Evolutionary conservation across 2,329 filamentous ascomycete species (phyloP).

Genomic region (Daldinia eschscholtzii): DNA sequence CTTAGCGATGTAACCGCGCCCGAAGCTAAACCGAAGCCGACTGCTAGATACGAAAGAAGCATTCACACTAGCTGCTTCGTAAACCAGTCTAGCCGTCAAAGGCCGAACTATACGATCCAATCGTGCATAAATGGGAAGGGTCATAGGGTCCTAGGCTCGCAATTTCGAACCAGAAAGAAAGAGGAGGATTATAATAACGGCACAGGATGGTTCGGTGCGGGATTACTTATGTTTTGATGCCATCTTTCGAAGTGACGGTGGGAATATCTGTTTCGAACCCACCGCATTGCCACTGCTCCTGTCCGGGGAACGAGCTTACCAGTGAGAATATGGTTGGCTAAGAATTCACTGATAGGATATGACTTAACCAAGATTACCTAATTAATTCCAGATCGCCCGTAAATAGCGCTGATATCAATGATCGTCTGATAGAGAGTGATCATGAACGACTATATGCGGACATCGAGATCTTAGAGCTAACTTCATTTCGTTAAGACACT

Average conservation of each 20-base stretch:
- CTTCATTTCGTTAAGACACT: not conserved
- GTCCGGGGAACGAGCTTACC: constrained; percentile 1
- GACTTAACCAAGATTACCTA: constrained; percentile 6
- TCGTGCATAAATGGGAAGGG: constrained; percentile 9
- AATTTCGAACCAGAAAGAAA: constrained; percentile 12
- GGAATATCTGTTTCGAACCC: constrained; percentile 14
- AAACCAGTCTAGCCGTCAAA: constrained; percentile 9
- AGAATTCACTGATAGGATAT: not conserved
- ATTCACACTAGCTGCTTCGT: constrained; percentile 15
- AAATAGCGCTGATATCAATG: constrained; percentile 2
- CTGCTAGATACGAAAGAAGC: constrained; percentile 12
- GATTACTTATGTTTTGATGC: constrained; percentile 19
- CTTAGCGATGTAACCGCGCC: constrained; percentile 33
- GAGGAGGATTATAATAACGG: constrained; percentile 7
- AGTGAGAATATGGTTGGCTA: not conserved
- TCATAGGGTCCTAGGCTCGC: constrained; percentile 20
- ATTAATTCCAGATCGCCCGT: constrained; percentile 5
- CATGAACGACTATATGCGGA: constrained; percentile 1
- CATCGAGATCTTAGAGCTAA: constrained; percentile 4
- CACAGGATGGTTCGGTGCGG: constrained; percentile 23
- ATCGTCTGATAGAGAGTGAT: not conserved
- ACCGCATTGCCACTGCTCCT: constrained; percentile 15
- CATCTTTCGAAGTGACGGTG: constrained; percentile 21
- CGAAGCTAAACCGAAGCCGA: constrained; percentile 4
- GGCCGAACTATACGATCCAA: constrained; percentile 26